These are phyloP conservation scores for Dryas alaskensis DNA, from an alignment of 306 rosid species.

Conservation along the genomic window DNA sequence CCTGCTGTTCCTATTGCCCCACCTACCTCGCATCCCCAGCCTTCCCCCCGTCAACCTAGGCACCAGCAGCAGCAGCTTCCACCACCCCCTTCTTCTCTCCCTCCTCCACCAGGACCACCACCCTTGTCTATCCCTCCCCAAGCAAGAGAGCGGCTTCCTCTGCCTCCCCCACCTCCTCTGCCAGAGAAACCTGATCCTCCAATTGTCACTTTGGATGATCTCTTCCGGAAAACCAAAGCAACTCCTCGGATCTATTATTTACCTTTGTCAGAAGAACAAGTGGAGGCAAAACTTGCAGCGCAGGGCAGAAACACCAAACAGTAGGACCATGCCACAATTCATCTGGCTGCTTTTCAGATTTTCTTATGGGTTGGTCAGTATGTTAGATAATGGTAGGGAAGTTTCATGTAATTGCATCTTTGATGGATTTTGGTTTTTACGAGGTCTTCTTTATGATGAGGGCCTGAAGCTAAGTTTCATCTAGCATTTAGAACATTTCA, in stretches of 20 bases:
- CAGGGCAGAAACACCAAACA: conserved; percentile 47
- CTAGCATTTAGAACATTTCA: conserved; percentile 11
- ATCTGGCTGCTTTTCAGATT: conserved; percentile 21
- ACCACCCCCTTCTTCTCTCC: conserved; percentile 42
- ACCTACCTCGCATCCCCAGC: conserved; percentile 36
- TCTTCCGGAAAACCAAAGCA: conserved; percentile 82
- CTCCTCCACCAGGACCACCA: conserved; percentile 32
- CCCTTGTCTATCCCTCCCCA: conserved; percentile 54
- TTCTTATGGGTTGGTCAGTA: conserved; percentile 24
- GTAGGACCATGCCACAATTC: conserved; percentile 31
- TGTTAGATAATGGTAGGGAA: conserved; percentile 40
- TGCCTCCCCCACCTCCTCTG: conserved; percentile 83
- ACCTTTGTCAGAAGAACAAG: conserved; percentile 87
- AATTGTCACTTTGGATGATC: conserved; percentile 85
- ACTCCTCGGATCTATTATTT: conserved; percentile 93
- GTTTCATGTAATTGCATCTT: conserved; percentile 29
- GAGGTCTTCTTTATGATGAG: not conserved
- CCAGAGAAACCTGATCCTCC: conserved; percentile 71
- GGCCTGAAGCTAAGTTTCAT: conserved; percentile 8
- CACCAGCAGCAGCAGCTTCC: conserved; percentile 36
- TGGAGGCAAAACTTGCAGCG: conserved; percentile 58
- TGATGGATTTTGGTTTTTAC: conserved; percentile 21
- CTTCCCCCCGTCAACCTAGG: conserved; percentile 39
- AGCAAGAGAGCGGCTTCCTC: conserved; percentile 60
- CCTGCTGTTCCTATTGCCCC: conserved; percentile 46